Evolutionary conservation across 2,329 filamentous ascomycete genomes (phyloP).

Genomic region (Apiospora arundinis): DNA sequence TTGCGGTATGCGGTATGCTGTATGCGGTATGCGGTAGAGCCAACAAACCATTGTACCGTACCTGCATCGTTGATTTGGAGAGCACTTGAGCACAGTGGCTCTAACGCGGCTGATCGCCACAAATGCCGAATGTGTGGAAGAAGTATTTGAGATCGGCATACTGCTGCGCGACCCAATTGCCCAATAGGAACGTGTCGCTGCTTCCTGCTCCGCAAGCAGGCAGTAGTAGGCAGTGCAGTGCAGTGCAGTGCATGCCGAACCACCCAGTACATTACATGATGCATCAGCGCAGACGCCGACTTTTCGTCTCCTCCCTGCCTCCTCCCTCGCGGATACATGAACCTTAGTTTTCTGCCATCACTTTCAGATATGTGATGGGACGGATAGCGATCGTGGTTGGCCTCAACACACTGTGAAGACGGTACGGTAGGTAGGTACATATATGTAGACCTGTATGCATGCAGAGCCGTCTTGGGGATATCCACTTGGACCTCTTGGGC

Average conservation of each 20-base stretch:
- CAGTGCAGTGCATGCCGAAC: slow-evolving; percentile 8
- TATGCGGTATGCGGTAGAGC: no score
- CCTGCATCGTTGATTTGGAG: neutral
- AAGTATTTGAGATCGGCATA: neutral
- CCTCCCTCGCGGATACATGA: neutral
- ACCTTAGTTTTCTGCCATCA: neutral
- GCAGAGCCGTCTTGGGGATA: neutral
- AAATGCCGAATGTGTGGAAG: slow-evolving; percentile 6
- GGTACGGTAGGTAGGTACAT: neutral
- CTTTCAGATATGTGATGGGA: slow-evolving; percentile 9
- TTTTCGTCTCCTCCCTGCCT: neutral
- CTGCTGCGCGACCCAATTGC: neutral
- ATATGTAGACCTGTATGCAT: neutral
- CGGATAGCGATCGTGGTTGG: neutral
- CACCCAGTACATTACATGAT: neutral
- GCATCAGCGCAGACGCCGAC: neutral
- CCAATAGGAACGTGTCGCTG: slow-evolving; percentile 1
- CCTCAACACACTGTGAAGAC: slow-evolving; percentile 6
- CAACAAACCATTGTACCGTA: slow-evolving; percentile 2
- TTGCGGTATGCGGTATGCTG: neutral
- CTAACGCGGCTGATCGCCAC: slow-evolving; percentile 20
- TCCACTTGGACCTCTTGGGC: slow-evolving; percentile 4
- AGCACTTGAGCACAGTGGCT: neutral
- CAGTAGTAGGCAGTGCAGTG: neutral
- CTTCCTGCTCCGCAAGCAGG: neutral